Conservation (phyloP, 306 rosid genomes). For the Carpinus fangiana region DNA sequence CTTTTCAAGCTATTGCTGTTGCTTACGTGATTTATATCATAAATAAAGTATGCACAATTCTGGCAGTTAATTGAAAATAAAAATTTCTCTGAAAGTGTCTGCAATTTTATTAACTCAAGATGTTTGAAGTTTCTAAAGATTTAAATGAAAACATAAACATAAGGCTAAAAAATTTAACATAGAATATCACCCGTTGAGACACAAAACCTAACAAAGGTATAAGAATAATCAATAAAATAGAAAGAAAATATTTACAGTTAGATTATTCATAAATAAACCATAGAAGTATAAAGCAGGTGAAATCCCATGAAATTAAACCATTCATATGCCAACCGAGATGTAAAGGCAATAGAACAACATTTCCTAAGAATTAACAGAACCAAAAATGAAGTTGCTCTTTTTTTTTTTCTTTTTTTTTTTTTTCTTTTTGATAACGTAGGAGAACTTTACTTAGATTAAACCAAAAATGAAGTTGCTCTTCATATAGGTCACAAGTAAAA, state of each 20-base stretch:
- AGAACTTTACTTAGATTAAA: too few species aligned
- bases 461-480: conserved; percentile 1
- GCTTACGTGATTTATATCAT: neutral
- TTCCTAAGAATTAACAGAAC: neutral
- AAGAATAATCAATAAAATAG: neutral
- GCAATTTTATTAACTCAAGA: neutral
- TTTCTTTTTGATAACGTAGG: too few species aligned
- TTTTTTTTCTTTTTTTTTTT: too few species aligned
- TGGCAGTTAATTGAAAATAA: neutral
- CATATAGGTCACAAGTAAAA: neutral
- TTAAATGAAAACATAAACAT: neutral
- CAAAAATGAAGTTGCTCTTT: conserved; percentile 1
- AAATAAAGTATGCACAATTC: neutral
- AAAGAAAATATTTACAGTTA: neutral
- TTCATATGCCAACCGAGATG: neutral
- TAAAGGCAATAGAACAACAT: neutral
- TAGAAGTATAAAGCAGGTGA: neutral
- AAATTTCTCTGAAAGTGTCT: neutral
- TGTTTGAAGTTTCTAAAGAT: neutral
- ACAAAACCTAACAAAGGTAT: neutral
- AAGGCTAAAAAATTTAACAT: neutral
- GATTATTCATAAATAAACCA: neutral
- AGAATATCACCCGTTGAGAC: neutral
- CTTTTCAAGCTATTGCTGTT: neutral
- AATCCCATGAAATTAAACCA: neutral